Conservation (phyloP, 2,329 filamentous ascomycete species). For the Pseudocercospora eumusae region DNA sequence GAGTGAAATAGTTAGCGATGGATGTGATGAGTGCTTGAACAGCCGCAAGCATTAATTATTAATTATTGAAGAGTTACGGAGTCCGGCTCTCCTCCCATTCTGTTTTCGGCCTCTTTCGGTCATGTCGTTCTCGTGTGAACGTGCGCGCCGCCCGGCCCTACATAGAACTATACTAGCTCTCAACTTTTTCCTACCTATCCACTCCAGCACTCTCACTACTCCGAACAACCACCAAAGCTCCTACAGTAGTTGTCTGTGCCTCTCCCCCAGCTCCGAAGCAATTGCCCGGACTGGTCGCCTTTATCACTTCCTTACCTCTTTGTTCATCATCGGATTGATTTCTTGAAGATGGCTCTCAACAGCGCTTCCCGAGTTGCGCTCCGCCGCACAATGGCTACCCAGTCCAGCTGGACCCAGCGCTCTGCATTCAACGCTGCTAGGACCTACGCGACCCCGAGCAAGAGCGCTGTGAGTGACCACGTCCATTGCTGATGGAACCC, state of each 20-base stretch:
- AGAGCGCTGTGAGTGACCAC: constrained; percentile 69
- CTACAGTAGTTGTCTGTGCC: constrained; percentile 3
- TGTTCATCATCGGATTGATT: constrained; percentile 24
- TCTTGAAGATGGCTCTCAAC: constrained; percentile 37
- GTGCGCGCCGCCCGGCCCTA: background rate
- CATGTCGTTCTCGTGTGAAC: background rate
- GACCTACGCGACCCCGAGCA: constrained; percentile 91
- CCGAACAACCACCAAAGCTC: background rate
- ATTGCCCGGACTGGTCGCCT: constrained; percentile 13
- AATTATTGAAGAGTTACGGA: background rate
- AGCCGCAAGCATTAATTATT: background rate
- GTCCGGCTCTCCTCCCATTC: constrained; percentile 4
- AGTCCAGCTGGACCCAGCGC: constrained; percentile 58
- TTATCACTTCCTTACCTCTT: constrained; percentile 16
- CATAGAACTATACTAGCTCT: too few relatives aligned
- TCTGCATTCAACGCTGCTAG: constrained; percentile 79
- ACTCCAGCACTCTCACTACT: too few relatives aligned
- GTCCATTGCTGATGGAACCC: background rate
- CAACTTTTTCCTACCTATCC: background rate
- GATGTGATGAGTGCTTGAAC: background rate
- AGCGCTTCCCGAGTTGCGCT: constrained; percentile 66
- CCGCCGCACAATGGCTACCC: constrained; percentile 70
- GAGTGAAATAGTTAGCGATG: background rate
- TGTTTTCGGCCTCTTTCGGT: constrained; percentile 2
- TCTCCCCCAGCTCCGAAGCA: constrained; percentile 9